Percentiles rank a stretch among this genome's conserved stretches.
Conservation (phyloP, 805 yeast genomes). For the Saturnispora gosingensis region DNA sequence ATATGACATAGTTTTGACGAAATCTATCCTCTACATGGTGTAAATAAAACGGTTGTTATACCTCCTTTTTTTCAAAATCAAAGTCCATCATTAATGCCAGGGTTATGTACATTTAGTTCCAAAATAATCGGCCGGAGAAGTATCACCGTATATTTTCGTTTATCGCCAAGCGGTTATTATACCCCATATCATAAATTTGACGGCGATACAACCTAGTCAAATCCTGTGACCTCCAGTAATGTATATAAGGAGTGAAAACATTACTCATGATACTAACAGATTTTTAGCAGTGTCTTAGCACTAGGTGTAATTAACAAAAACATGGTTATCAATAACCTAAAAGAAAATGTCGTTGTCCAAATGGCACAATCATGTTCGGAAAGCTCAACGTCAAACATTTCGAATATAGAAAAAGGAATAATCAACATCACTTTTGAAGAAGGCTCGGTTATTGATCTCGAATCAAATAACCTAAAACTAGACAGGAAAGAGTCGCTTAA, state of each 20-base stretch:
- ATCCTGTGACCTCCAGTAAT: not conserved
- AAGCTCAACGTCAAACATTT: not conserved
- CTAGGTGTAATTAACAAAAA: too few species aligned
- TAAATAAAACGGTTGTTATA: not conserved
- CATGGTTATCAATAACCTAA: not conserved
- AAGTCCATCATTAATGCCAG: too few species aligned
- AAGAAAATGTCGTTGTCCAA: not conserved
- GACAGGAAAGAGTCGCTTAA: slow-evolving; percentile 4
- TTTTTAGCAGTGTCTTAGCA: too few species aligned
- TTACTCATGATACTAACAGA: too few species aligned
- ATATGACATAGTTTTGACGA: too few species aligned
- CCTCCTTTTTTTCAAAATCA: too few species aligned
- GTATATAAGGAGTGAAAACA: not conserved
- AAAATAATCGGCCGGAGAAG: not conserved
- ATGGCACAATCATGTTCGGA: not conserved
- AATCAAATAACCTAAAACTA: not conserved
- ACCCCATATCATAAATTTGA: not conserved
- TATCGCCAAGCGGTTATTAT: not conserved
- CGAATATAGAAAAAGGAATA: not conserved
- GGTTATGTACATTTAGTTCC: not conserved
- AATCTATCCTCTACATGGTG: not conserved
- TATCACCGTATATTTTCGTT: not conserved
- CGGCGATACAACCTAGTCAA: not conserved
- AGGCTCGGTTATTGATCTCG: not conserved
- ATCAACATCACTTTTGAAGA: not conserved